Evolutionary conservation across 768 basidiomycete genomes (phyloP).

Genomic region (Boletus patriciae): DNA sequence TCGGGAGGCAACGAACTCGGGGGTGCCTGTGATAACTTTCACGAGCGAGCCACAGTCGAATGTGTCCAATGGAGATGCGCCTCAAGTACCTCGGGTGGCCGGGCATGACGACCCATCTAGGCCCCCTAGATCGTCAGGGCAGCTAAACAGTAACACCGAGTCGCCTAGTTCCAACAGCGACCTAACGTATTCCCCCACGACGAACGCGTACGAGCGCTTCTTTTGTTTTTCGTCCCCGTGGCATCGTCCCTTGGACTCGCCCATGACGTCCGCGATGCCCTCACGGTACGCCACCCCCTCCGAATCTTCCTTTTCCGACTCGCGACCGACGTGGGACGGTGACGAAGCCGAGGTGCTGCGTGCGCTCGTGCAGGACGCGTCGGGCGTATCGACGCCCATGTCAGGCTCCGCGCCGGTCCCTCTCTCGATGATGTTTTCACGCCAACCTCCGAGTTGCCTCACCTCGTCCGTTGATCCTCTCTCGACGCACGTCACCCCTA

Average conservation of each 20-base stretch:
- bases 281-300: conserved; percentile 13
- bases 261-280: not conserved
- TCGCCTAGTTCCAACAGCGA: not conserved
- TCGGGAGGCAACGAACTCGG: not conserved
- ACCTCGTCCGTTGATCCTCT: not conserved
- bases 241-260: not conserved
- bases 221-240: not conserved
- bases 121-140: not conserved
- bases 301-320: not conserved
- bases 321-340: conserved; percentile 1
- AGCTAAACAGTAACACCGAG: not conserved
- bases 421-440: not conserved
- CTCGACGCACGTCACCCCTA: no score
- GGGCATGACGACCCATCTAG: not conserved
- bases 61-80: not conserved
- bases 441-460: no score
- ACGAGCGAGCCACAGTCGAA: not conserved
- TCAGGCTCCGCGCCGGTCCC: not conserved
- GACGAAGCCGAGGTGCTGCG: conserved; percentile 25
- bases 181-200: not conserved
- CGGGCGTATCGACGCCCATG: conserved; percentile 13
- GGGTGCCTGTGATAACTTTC: not conserved
- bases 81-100: not conserved
- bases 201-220: not conserved
- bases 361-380: conserved; percentile 14